phyloP scores from a whole-genome alignment of 345 rosid genomes.

The Garcia nutans region DNA sequence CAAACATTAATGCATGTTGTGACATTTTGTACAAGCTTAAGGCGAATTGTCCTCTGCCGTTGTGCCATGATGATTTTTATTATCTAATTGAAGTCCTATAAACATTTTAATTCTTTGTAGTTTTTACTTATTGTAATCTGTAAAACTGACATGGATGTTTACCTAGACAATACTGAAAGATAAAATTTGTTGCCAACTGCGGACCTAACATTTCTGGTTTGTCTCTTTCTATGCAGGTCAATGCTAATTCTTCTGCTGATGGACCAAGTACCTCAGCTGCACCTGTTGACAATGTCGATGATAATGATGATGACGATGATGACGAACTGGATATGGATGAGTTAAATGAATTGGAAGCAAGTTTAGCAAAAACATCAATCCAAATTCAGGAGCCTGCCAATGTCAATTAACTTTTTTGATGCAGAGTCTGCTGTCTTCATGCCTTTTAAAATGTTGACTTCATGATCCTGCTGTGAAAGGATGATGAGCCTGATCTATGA shows the following conservation, averaged over 20 bases:
- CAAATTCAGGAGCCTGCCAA: slow-evolving; percentile 25
- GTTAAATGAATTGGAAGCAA: slow-evolving; percentile 34
- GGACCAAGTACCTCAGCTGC: slow-evolving; percentile 31
- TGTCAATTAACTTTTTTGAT: slow-evolving; percentile 4
- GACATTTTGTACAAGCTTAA: not conserved
- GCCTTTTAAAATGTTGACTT: slow-evolving; percentile 28
- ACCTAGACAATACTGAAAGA: not conserved
- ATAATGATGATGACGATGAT: slow-evolving; percentile 25
- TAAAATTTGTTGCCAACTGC: not conserved
- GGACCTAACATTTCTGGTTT: slow-evolving; percentile 3
- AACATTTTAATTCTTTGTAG: too few species aligned
- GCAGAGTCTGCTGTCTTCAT: slow-evolving; percentile 26
- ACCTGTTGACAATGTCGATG: slow-evolving; percentile 20
- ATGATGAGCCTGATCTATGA: not conserved
- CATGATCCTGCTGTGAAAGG: slow-evolving; percentile 19
- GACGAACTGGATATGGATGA: slow-evolving; percentile 37
- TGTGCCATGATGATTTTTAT: not conserved
- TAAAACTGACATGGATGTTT: not conserved
- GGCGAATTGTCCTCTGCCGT: not conserved
- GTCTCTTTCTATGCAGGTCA: slow-evolving; percentile 25
- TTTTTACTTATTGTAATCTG: not conserved
- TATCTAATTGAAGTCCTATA: not conserved
- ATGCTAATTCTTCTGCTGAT: slow-evolving; percentile 28
- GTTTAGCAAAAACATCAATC: slow-evolving; percentile 34
- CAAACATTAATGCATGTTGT: not conserved